Evolutionary conservation across 371 early-diverging fungal species (phyloP).

Genomic region (Mortierella sp.): DNA sequence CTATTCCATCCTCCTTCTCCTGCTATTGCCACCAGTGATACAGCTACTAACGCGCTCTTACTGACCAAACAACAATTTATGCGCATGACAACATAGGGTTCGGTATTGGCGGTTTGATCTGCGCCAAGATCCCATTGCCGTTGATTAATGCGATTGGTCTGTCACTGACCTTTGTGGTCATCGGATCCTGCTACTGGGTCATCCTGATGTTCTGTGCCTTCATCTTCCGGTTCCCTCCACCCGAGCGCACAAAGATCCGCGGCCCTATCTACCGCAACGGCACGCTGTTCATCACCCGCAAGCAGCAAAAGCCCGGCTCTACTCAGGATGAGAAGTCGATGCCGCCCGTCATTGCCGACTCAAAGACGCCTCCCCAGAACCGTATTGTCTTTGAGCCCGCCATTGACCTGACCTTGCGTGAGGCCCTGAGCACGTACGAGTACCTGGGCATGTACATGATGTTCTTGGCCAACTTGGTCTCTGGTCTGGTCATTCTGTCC

Average conservation of each 20-base stretch:
- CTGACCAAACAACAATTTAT: too few species aligned
- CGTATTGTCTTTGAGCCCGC: constrained; percentile 53
- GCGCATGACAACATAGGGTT: too few species aligned
- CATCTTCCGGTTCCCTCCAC: constrained; percentile 75
- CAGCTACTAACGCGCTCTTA: not conserved
- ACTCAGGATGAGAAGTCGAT: constrained; percentile 33
- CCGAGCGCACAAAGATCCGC: constrained; percentile 68
- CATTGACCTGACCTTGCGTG: constrained; percentile 54
- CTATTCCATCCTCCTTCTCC: not conserved
- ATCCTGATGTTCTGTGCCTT: constrained; percentile 58
- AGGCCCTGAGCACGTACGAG: constrained; percentile 53
- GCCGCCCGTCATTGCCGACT: constrained; percentile 50
- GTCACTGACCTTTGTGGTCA: constrained; percentile 68
- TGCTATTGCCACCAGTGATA: not conserved
- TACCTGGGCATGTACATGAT: constrained; percentile 59
- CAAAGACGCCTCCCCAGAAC: constrained; percentile 48
- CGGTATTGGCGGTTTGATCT: constrained; percentile 76
- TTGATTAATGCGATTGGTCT: constrained; percentile 65
- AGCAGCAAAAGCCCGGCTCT: constrained; percentile 44
- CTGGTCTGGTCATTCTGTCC: constrained; percentile 73
- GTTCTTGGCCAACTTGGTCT: constrained; percentile 67
- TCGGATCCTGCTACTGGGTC: constrained; percentile 63
- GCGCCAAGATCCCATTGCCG: constrained; percentile 68
- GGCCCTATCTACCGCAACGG: constrained; percentile 66
- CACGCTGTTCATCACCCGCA: constrained; percentile 54